Evolutionary conservation across 306 rosid genomes (phyloP).

Genomic region (Ceratonia siliqua): DNA sequence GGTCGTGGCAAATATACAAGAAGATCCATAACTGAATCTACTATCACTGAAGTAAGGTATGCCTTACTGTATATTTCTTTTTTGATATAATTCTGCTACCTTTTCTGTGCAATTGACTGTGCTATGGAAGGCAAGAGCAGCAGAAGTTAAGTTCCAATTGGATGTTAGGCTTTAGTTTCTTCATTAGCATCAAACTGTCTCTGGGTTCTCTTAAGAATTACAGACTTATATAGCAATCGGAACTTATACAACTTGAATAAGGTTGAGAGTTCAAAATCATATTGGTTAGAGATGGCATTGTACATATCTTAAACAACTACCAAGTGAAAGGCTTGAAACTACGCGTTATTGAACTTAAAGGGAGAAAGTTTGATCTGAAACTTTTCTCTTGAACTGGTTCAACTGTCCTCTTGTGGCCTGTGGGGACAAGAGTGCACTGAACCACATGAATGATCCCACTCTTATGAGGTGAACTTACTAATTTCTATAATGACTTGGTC

Average conservation of each 20-base stretch:
- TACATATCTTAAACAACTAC: not conserved
- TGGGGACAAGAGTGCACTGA: not conserved
- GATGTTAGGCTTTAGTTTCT: slow-evolving; percentile 12
- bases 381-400: not conserved
- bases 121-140: slow-evolving; percentile 12
- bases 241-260: no score
- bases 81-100: not conserved
- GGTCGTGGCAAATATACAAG: slow-evolving; percentile 90
- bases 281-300: not conserved
- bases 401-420: slow-evolving; percentile 8
- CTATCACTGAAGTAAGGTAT: slow-evolving; percentile 90
- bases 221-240: not conserved
- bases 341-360: no score
- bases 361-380: not conserved
- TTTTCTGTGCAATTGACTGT: slow-evolving; percentile 12
- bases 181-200: not conserved
- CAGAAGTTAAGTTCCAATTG: not conserved
- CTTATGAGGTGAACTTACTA: not conserved
- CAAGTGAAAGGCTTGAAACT: no score
- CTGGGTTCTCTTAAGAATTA: slow-evolving; percentile 4
- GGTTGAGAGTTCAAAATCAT: not conserved
- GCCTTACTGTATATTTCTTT: slow-evolving; percentile 12
- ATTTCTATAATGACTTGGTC: not conserved
- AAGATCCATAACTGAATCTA: slow-evolving; percentile 68
- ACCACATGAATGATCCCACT: not conserved